Base-by-base conservation (phyloP, 768 basidiomycete genomes). In the Tricholoma hemisulphureum region DNA sequence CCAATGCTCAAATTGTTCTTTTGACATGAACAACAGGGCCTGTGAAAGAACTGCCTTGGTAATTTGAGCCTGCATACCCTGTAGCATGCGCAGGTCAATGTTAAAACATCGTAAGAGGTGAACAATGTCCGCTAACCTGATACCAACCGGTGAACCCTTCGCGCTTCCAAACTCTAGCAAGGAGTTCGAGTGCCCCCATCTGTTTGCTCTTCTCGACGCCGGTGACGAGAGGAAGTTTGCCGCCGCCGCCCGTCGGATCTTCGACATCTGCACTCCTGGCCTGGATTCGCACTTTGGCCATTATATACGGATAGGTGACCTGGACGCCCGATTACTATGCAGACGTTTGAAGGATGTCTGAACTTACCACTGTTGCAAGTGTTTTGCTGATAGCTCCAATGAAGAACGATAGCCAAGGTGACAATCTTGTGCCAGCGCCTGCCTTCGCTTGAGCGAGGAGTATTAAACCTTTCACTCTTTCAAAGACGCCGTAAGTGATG, bases 21-120 rank as follows among this genome's bases (percentile, higher is more conserved):
- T 99, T 61, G 94, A 92, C 77, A 96, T 89, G 79, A 99, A 99
- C 53, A 98, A 75, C 61, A 99, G 79, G 2, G 95, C 96, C 72
- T 99, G 97, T 7, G 93, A 91, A 13, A 99, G 75, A 11, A 98
- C 95, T 0, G 96, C 97, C 71, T 99, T 99, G 51, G 86, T 81
- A 57, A 98, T 95, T 72, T 99, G 97, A 0, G 97, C 95, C 62
- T 89, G 81, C 91, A 99, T 95, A 10, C 97, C 97, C 89, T 95
- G 72, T 48, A 59, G 2, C 39, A 43, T 26, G 18, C 14, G 9
- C 52, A 39, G 2, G 21, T 7, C 20, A 41, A 4, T 24, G 23
- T 35, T 37, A 28, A 45, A 10, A 39, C n/a, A 56, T 57, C 23
- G 53, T 13, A 31, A 43, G 2, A 41, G 24, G 2, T 53, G 23